Percentiles rank a stretch among this genome's conserved stretches.
Conservation (phyloP, 805 yeast species). For the Tanozyma kutaoensis region DNA sequence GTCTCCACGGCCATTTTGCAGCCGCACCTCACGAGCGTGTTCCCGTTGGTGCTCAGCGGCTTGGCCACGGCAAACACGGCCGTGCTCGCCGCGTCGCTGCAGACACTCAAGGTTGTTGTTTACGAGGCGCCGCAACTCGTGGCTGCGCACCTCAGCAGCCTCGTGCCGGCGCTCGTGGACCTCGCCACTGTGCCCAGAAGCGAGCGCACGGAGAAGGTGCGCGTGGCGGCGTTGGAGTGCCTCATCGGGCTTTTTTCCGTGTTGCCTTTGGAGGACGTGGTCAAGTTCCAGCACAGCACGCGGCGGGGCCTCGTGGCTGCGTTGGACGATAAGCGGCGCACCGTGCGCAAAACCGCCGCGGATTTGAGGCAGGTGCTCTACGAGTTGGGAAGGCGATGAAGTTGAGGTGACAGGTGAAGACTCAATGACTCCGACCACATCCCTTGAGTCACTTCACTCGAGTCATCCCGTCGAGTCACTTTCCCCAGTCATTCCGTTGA, state of each 20-base stretch:
- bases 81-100: slow-evolving; percentile 48
- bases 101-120: slow-evolving; percentile 40
- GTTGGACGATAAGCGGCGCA: slow-evolving; percentile 64
- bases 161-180: slow-evolving; percentile 41
- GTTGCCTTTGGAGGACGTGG: slow-evolving; percentile 20
- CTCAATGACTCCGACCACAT: too few species aligned
- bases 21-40: slow-evolving; percentile 48
- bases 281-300: slow-evolving; percentile 38
- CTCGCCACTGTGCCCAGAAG: slow-evolving; percentile 8
- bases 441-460: too few species aligned
- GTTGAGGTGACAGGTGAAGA: too few species aligned
- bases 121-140: slow-evolving; percentile 42
- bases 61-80: slow-evolving; percentile 28
- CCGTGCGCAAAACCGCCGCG: slow-evolving; percentile 62
- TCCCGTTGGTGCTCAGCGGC: slow-evolving; percentile 65
- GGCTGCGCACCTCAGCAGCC: slow-evolving; percentile 36
- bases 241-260: slow-evolving; percentile 28
- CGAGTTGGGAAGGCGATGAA: slow-evolving; percentile 28
- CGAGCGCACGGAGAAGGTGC: slow-evolving; percentile 25
- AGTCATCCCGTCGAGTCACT: too few species aligned
- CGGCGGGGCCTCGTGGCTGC: slow-evolving; percentile 33
- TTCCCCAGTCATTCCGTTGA: too few species aligned
- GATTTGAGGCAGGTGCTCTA: slow-evolving; percentile 69
- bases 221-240: slow-evolving; percentile 45
- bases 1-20: slow-evolving; percentile 49